Base-by-base conservation (phyloP, 2,329 filamentous ascomycete species). In the Xylaria hypoxylon region DNA sequence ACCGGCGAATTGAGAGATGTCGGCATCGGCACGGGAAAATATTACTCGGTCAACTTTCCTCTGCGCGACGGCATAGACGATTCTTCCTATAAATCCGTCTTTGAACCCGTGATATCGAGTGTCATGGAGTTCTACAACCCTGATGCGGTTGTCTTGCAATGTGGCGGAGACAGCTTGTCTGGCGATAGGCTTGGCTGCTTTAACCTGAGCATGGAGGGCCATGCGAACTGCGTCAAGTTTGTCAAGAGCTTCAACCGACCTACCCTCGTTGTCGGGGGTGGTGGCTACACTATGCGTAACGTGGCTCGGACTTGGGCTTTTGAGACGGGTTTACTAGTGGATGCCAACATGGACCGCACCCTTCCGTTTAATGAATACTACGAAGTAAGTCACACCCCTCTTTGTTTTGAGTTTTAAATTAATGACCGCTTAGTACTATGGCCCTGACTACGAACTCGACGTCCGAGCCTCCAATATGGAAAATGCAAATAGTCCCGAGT, bases 331-430 rank as follows among this genome's bases (percentile, higher is more conserved):
- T 87, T 94, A 65, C 86, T 98, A 8, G 92, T 97, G 22, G 92
- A 92, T 31, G 89, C 94, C 67, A 86, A 92, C 33, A 92, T 98
- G 86, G 86, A 89, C 11, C 86, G 91, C 5, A 90, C 92, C n/a
- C 85, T 98, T 45, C 95, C 95, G 0, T 98, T 94, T 79, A 98
- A 97, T 70, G 95, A 98, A 82, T 98, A 98, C 79, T 98, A 98
- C 77, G 88, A 90, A 77, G 88, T 89, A 79, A 75, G 80, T 74
- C 26, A 83, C 84, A 42, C 83, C 83, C 83, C 60, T 81, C 86
- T 56, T 4, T n/a, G 26, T 45, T 17, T 3, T 22, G 11, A n/a
- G n/a, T 24, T 3, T 28, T 15, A 62, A 28, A 71, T 72, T 59
- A 22, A 68, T 87, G n/a, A 84, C 24, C 85, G 71, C 22, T 2